These are phyloP conservation scores for Immersiporthe knoxdaviesiana DNA, from an alignment of 2,329 filamentous ascomycete species.

Conservation along the genomic window DNA sequence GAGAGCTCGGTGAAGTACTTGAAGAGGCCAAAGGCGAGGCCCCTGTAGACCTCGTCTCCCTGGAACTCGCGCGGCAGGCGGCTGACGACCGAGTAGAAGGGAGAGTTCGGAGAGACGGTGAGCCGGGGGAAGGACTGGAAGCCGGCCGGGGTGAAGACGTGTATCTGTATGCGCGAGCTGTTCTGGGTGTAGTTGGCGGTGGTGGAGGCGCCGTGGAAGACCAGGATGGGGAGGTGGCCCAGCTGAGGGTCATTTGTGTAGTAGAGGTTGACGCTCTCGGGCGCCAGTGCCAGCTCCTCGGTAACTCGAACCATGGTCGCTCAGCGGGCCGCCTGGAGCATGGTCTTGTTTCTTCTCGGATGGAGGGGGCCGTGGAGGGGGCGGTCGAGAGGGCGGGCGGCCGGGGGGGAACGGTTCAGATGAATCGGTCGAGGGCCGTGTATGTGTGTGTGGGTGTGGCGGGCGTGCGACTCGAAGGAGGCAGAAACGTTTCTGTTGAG, in stretches of 20 bases:
- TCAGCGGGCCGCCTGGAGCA: constrained; percentile 47
- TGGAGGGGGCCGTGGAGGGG: constrained; percentile 5
- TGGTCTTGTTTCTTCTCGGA: constrained; percentile 35
- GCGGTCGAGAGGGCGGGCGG: constrained; percentile 20
- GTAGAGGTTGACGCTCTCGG: constrained; percentile 84
- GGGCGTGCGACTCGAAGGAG: constrained; percentile 9
- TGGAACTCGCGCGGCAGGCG: constrained; percentile 91
- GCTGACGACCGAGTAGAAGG: constrained; percentile 87
- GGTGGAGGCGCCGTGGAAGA: constrained; percentile 91
- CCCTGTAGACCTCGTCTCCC: constrained; percentile 90
- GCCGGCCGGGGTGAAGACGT: constrained; percentile 87
- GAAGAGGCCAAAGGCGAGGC: constrained; percentile 86
- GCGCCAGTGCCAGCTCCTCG: constrained; percentile 76
- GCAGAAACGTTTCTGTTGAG: constrained; percentile 11
- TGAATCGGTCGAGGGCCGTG: constrained; percentile 4
- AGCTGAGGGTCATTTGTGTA: constrained; percentile 84
- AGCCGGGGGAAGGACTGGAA: constrained; percentile 88
- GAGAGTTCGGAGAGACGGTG: constrained; percentile 89
- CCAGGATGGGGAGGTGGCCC: constrained; percentile 77
- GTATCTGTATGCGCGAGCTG: constrained; percentile 91
- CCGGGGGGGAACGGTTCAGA: neutral
- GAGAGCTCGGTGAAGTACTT: constrained; percentile 94
- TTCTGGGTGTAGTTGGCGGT: constrained; percentile 85
- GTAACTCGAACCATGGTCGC: constrained; percentile 80
- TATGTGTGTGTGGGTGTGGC: constrained; percentile 9